These are phyloP conservation scores for Suhomyces xylopsoci DNA, from an alignment of 805 yeast genomes.

Conservation along the genomic window DNA sequence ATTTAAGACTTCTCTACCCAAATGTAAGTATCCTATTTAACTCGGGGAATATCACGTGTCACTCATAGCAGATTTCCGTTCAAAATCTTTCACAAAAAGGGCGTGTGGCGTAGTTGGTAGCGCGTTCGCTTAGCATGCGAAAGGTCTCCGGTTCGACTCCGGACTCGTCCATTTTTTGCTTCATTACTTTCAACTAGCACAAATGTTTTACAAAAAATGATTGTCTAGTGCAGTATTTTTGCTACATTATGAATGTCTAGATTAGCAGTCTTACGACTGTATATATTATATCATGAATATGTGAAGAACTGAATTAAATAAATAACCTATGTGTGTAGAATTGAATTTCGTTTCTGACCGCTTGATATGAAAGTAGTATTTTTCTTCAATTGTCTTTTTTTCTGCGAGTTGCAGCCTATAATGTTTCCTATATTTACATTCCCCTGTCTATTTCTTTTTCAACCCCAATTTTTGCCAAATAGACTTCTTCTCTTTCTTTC, in stretches of 20 bases:
- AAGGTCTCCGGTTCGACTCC: constrained; percentile 48
- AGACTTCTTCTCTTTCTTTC: constrained; percentile 7
- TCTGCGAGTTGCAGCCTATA: background rate
- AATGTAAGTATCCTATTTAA: too few species aligned
- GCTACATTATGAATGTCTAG: too few species aligned
- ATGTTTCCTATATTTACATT: background rate
- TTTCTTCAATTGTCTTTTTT: background rate
- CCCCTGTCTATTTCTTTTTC: constrained; percentile 4
- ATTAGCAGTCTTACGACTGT: background rate
- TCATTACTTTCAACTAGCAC: too few species aligned
- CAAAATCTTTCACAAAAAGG: constrained; percentile 17
- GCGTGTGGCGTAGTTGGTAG: constrained; percentile 52
- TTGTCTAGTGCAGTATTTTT: too few species aligned
- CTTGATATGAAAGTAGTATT: background rate
- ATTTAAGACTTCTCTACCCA: too few species aligned
- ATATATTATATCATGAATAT: background rate
- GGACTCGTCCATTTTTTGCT: constrained; percentile 35
- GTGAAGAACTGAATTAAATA: background rate
- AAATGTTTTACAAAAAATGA: too few species aligned
- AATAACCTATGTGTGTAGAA: background rate
- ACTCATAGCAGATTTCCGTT: too few species aligned
- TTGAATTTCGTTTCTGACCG: background rate
- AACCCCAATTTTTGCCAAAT: constrained; percentile 14
- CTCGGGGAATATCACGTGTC: too few species aligned
- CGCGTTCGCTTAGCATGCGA: constrained; percentile 50